These are phyloP conservation scores for Effrenium voratum DNA, from an alignment of 73 alveolate species.

Conservation along the genomic window DNA sequence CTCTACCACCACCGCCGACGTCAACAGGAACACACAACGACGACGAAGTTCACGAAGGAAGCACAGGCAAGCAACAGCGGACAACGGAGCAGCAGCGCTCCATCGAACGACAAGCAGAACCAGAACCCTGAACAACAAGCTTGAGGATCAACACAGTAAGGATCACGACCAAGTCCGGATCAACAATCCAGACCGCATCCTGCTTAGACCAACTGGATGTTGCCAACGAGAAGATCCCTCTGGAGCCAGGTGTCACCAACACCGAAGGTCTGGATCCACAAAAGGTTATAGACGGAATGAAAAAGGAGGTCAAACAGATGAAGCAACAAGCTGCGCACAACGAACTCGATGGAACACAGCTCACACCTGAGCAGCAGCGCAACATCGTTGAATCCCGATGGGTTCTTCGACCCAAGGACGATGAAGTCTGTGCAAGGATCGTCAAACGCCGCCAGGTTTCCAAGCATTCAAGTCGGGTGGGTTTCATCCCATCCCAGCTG, in stretches of 20 bases:
- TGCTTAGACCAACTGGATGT: not conserved
- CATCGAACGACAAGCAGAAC: not conserved
- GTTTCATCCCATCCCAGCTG: too few species aligned
- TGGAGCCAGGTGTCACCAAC: not conserved
- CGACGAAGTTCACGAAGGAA: not conserved
- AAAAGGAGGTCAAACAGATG: not conserved
- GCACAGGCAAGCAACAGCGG: not conserved
- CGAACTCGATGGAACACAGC: too few species aligned
- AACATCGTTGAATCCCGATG: too few species aligned
- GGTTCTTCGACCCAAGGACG: too few species aligned
- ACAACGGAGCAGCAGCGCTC: not conserved
- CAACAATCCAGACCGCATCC: not conserved
- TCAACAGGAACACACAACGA: not conserved
- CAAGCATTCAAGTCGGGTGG: too few species aligned
- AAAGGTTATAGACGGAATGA: not conserved
- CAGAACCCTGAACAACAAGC: not conserved
- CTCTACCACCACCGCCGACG: not conserved
- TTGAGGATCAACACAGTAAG: not conserved
- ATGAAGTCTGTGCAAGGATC: too few species aligned
- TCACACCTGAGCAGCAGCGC: too few species aligned
- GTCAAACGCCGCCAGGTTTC: too few species aligned
- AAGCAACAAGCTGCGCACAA: not conserved
- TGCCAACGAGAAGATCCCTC: not conserved
- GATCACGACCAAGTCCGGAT: not conserved
- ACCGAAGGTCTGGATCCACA: not conserved